Percentiles rank a stretch among this genome's conserved stretches.
These are phyloP conservation scores for Lupinus albus DNA, from an alignment of 306 rosid genomes.

Conservation along the genomic window DNA sequence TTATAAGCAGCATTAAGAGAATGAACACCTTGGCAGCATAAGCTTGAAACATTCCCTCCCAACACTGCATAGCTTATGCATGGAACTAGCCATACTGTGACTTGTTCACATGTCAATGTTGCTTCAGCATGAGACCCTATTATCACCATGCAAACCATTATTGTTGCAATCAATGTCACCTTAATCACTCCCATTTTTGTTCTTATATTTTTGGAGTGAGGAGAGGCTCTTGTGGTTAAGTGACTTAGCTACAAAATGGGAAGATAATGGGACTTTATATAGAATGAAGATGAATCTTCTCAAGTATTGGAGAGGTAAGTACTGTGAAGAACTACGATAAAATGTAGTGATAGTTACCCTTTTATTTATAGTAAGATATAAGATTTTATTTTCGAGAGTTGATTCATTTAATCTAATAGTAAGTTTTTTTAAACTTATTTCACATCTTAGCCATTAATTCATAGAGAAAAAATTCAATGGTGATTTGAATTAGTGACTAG, in stretches of 20 bases:
- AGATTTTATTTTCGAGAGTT: too few relatives aligned
- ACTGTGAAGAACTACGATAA: too few relatives aligned
- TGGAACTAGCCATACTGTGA: constrained; percentile 51
- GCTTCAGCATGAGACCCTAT: constrained; percentile 32
- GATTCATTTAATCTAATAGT: too few relatives aligned
- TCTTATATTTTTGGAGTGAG: neutral
- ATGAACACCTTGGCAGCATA: constrained; percentile 63
- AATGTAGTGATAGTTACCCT: too few relatives aligned
- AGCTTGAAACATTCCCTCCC: constrained; percentile 55
- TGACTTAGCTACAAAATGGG: neutral
- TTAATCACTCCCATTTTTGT: constrained; percentile 26
- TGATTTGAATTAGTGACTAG: too few relatives aligned
- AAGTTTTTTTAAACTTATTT: too few relatives aligned
- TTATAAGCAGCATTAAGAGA: constrained; percentile 51
- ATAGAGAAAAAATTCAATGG: too few relatives aligned
- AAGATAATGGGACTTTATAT: constrained; percentile 25
- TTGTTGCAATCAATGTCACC: constrained; percentile 23
- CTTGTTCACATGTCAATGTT: constrained; percentile 52
- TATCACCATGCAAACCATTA: constrained; percentile 40
- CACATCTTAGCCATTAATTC: too few relatives aligned
- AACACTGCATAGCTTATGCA: constrained; percentile 62
- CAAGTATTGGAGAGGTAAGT: too few relatives aligned
- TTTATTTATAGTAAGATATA: too few relatives aligned
- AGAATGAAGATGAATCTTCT: constrained; percentile 36
- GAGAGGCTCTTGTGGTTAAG: neutral